Conservation (phyloP, 306 rosid species). For the Cicer yamashitae region DNA sequence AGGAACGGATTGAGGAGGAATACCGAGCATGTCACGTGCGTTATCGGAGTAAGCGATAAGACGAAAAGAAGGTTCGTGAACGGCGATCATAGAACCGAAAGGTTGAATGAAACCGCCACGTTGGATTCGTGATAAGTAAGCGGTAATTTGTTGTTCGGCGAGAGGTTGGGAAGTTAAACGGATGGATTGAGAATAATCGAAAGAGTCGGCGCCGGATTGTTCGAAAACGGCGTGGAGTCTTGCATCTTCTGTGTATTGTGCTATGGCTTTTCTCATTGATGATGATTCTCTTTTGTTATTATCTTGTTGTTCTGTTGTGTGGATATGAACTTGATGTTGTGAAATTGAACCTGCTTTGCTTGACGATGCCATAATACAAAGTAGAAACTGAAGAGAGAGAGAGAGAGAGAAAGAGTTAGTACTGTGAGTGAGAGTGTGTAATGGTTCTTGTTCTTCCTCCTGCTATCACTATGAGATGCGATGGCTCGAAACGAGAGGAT, state of each 20-base stretch:
- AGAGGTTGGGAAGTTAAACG: slow-evolving; percentile 46
- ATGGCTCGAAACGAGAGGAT: no score
- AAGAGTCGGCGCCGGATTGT: slow-evolving; percentile 80
- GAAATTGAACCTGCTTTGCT: no score
- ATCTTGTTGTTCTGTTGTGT: no score
- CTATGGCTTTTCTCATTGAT: slow-evolving; percentile 76
- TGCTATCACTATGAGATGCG: no score
- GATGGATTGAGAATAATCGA: slow-evolving; percentile 64
- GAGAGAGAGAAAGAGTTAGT: no score
- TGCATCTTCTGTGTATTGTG: slow-evolving; percentile 94
- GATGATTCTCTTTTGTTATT: not conserved
- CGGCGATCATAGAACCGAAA: slow-evolving; percentile 81
- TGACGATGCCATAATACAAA: no score
- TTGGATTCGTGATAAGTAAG: slow-evolving; percentile 75
- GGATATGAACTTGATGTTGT: no score
- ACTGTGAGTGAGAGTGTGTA: no score
- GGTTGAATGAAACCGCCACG: slow-evolving; percentile 92
- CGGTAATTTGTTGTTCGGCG: slow-evolving; percentile 80
- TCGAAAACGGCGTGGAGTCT: slow-evolving; percentile 92
- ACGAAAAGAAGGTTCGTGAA: slow-evolving; percentile 63
- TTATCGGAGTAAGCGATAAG: slow-evolving; percentile 75
- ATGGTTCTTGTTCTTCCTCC: no score
- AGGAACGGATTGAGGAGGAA: slow-evolving; percentile 79
- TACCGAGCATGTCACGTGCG: slow-evolving; percentile 81
- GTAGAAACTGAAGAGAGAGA: no score